phyloP scores from a whole-genome alignment of 495 filamentous ascomycete species.

The Bombardia bombarda region DNA sequence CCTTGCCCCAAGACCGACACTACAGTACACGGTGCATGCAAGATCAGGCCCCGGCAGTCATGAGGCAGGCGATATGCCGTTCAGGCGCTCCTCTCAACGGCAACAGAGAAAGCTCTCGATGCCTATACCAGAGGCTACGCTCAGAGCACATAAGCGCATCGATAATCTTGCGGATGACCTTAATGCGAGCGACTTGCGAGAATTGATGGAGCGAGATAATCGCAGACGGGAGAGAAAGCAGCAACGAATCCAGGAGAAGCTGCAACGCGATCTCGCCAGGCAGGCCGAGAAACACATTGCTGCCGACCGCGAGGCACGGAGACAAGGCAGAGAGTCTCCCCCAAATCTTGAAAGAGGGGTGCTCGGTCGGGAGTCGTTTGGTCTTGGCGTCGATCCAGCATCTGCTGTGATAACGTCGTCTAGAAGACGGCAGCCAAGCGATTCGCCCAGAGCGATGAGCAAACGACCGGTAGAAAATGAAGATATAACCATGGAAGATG shows the following conservation, averaged over 20 bases:
- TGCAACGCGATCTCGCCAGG: slow-evolving; percentile 59
- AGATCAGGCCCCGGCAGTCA: slow-evolving; percentile 28
- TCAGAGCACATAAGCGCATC: slow-evolving; percentile 62
- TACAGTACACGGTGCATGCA: slow-evolving; percentile 62
- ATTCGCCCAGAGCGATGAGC: slow-evolving; percentile 7
- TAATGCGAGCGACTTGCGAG: slow-evolving; percentile 67
- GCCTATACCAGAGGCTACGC: slow-evolving; percentile 53
- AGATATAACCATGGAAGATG: slow-evolving; percentile 1
- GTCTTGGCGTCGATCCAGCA: slow-evolving; percentile 33
- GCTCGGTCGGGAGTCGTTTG: slow-evolving; percentile 41
- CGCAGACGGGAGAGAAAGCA: slow-evolving; percentile 67
- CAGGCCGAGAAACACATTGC: slow-evolving; percentile 59
- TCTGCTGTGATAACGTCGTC: slow-evolving; percentile 42
- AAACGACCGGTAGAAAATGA: slow-evolving; percentile 4
- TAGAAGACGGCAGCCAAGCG: slow-evolving; percentile 25
- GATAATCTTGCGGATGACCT: slow-evolving; percentile 76
- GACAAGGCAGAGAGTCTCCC: slow-evolving; percentile 40
- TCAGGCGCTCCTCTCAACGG: slow-evolving; percentile 29
- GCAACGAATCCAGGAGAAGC: slow-evolving; percentile 60
- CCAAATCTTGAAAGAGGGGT: slow-evolving; percentile 47
- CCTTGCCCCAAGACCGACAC: slow-evolving; percentile 69
- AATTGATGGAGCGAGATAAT: slow-evolving; percentile 78
- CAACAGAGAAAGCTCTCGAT: slow-evolving; percentile 34
- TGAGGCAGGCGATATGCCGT: slow-evolving; percentile 11
- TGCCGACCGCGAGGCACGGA: slow-evolving; percentile 29